Conservation (phyloP, 208 protist species). For the Trypanosoma theileri region DNA sequence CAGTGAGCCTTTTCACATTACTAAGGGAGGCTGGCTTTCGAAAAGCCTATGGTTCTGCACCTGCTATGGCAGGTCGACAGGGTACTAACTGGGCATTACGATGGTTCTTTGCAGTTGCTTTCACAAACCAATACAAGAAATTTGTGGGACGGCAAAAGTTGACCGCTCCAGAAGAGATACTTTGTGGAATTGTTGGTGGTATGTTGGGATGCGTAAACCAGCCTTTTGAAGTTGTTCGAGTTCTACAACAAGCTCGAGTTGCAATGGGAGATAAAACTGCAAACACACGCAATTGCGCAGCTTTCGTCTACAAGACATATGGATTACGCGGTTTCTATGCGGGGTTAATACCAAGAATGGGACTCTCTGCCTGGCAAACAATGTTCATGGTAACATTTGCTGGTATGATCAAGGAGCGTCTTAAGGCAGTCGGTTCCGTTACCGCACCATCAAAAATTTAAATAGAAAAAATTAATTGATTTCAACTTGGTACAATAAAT, state of each 20-base stretch:
- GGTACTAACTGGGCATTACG: slow-evolving; percentile 49
- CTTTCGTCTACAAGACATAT: slow-evolving; percentile 31
- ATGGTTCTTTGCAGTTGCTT: slow-evolving; percentile 37
- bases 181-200: slow-evolving; percentile 42
- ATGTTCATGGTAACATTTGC: slow-evolving; percentile 50
- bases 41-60: slow-evolving; percentile 21
- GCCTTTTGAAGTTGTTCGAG: slow-evolving; percentile 51
- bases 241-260: slow-evolving; percentile 35
- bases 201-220: slow-evolving; percentile 44
- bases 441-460: background rate
- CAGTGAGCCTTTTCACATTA: slow-evolving; percentile 16
- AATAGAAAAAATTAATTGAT: background rate
- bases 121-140: slow-evolving; percentile 25
- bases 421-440: slow-evolving; percentile 3
- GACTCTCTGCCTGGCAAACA: slow-evolving; percentile 44
- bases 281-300: slow-evolving; percentile 16
- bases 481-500: background rate
- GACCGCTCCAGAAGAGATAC: slow-evolving; percentile 25
- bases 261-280: slow-evolving; percentile 22
- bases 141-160: slow-evolving; percentile 30
- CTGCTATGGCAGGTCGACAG: slow-evolving; percentile 33
- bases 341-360: slow-evolving; percentile 41
- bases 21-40: slow-evolving; percentile 21
- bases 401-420: slow-evolving; percentile 29
- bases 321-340: slow-evolving; percentile 39